A percentile compares a stretch with the other conserved stretches of the same genome.
Evolutionary conservation across 345 rosid species (phyloP).

Genomic region (Bretschneidera sinensis): DNA sequence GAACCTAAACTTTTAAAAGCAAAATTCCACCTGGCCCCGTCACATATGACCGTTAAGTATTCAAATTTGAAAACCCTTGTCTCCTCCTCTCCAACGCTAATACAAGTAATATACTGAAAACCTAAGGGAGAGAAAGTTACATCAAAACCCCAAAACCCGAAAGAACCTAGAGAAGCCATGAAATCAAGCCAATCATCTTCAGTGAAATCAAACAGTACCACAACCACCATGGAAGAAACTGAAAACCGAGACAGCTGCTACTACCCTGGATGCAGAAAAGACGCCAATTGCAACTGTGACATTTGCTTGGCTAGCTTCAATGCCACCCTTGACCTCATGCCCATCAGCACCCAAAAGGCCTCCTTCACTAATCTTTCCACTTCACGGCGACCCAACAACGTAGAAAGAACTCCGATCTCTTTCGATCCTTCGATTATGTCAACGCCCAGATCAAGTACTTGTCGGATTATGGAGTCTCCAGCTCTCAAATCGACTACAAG

Average conservation of each 20-base stretch:
- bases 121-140: background rate
- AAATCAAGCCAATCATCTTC: constrained; percentile 39
- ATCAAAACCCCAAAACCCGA: background rate
- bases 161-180: constrained; percentile 22
- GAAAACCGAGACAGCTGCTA: constrained; percentile 58
- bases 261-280: constrained; percentile 83
- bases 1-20: background rate
- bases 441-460: constrained; percentile 49
- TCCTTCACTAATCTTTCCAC: constrained; percentile 60
- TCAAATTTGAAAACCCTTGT: constrained; percentile 38
- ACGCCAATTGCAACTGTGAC: constrained; percentile 75
- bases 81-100: background rate
- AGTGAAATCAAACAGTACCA: constrained; percentile 26
- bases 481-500: constrained; percentile 39
- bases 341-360: constrained; percentile 59
- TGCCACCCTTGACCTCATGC: constrained; percentile 87
- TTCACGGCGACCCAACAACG: constrained; percentile 24
- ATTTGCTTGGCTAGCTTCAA: constrained; percentile 82
- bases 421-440: constrained; percentile 42
- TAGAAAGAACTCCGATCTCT: constrained; percentile 43
- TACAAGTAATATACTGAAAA: background rate
- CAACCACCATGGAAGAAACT: constrained; percentile 21
- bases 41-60: constrained; percentile 38
- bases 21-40: background rate
- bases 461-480: constrained; percentile 31